Evolutionary conservation across 108 stramenopile genomes (phyloP), one percentile per base, ranked within the genome.

Genomic region (Seminavis robusta): DNA sequence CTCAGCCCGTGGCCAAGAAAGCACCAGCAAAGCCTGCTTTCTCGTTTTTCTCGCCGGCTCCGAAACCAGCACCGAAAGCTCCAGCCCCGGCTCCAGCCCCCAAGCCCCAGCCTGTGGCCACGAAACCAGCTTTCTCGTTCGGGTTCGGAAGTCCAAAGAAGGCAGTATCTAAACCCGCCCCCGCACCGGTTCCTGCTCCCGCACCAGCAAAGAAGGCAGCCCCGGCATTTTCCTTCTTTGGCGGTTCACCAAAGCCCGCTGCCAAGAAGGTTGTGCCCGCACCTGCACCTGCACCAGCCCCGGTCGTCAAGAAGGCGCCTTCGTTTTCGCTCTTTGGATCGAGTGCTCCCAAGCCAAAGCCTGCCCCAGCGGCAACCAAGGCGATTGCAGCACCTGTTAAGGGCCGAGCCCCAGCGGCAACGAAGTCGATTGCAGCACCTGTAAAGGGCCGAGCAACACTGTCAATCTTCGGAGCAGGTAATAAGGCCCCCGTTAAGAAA

Each of bases 261-360:
- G 25, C 56, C 10, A 56, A 5, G 7, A n/a, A n/a, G n/a, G n/a
- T n/a, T n/a, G n/a, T n/a, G n/a, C 42, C 56, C 5, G 19, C 56
- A 11, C 56, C 56, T 9, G 42, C 56, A 20, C 56, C 56, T 5
- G 53, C 21, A 43, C 33, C 52, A 13, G 61, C 53, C 25, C 57
- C 61, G 8, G 52, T 60, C 29, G 58, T 48, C 2, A 37, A 48
- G 30, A 75, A 71, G 46, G n/a, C 56, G 13, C 56, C 71, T 8
- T 51, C 57, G 6, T 59, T 76, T 33, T 66, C 46, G 48, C 39
- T 79, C 6, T 66, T 72, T 40, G 65, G 72, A 20, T n/a, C n/a
- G n/a, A n/a, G n/a, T n/a, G 47, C 52, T 38, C 4, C 20, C 27
- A 65, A 47, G n/a, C 46, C 65, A 37, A 59, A 62, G 28, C 57